Conservation (phyloP, 805 yeast genomes). For the Clavispora fructus region DNA sequence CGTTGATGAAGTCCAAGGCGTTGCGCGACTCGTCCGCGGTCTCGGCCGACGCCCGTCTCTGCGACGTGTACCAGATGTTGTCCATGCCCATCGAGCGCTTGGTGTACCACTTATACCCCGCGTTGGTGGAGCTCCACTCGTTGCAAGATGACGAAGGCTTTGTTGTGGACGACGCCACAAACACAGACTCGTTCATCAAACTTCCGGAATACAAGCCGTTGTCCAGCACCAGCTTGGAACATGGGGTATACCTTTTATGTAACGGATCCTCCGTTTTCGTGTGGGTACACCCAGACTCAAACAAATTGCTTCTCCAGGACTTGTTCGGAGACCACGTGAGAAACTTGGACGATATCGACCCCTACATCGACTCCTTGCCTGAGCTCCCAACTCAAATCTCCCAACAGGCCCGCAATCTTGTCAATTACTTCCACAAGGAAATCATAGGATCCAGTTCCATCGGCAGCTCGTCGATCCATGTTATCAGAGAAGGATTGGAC, state of each 20-base stretch:
- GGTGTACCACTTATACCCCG: constrained; percentile 71
- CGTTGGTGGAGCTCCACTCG: constrained; percentile 66
- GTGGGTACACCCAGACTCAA: constrained; percentile 67
- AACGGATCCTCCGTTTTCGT: constrained; percentile 57
- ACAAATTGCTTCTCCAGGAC: constrained; percentile 63
- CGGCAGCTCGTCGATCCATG: constrained; percentile 43
- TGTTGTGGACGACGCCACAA: constrained; percentile 26
- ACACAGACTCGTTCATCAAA: constrained; percentile 39
- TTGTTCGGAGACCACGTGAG: constrained; percentile 58
- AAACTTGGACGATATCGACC: constrained; percentile 41
- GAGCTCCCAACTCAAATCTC: constrained; percentile 65
- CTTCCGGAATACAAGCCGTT: constrained; percentile 48
- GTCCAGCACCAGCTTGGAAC: constrained; percentile 41
- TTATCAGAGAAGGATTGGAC: constrained; percentile 64
- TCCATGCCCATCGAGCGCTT: constrained; percentile 52
- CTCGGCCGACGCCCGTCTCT: constrained; percentile 61
- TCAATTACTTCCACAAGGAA: constrained; percentile 44
- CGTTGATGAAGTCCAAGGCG: constrained; percentile 65
- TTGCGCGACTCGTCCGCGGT: constrained; percentile 46
- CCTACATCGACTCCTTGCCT: constrained; percentile 59
- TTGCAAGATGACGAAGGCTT: constrained; percentile 51
- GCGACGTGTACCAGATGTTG: constrained; percentile 46
- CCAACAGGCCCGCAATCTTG: constrained; percentile 57
- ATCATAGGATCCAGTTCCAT: constrained; percentile 24
- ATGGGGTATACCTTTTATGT: constrained; percentile 76